Base-by-base conservation (phyloP, 164 flowering plant species). In the Cinnamomum chago region DNA sequence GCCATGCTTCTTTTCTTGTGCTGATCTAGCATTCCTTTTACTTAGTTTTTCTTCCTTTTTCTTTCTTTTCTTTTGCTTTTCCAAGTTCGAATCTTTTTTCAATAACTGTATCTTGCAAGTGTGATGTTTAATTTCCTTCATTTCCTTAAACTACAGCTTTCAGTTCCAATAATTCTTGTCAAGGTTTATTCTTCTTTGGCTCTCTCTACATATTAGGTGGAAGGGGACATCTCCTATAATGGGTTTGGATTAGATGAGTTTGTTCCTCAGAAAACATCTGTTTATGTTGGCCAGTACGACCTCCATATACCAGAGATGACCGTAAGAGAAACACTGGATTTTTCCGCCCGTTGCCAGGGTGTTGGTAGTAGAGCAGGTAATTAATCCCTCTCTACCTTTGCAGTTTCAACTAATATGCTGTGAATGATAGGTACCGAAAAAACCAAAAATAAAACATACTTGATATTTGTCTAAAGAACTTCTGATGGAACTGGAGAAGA, bases 291-390 rank as follows among this genome's bases (percentile, higher is more conserved):
- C 74, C 90, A 88, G 74, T 50, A 87, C 73, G 92, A 88, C 58
- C 74, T 78, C 72, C 89, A 86, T 65, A 82, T 86, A 70, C 80
- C 92, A 15, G 90, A 88, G 76, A 86, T 87, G 81, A 87, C 90
- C 64, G 88, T 84, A 40, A 81, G 90, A 70, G 93, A 89, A 77
- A 85, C 93, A 25, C 81, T 90, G 24, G 91, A 90, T 76, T 90
- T 90, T 70, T 88, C 91, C 6, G 84, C 88, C 7, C 77, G 83
- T 25, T 90, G 86, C 74, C 93, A 87, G 76, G 93, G 91, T 51
- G 73, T 83, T 66, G 88, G 87, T 78, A 79, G 72, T 67, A 77
- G 87, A 73, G 72, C 82, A 77, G 90, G 89, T 88, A 74, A 27
- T 1, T 6, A 22, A 9, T 50, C 3, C 1, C 62, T 28, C 70